These are phyloP conservation scores for Penicillium simplicissimum DNA, from an alignment of 495 filamentous ascomycete species.

Conservation along the genomic window DNA sequence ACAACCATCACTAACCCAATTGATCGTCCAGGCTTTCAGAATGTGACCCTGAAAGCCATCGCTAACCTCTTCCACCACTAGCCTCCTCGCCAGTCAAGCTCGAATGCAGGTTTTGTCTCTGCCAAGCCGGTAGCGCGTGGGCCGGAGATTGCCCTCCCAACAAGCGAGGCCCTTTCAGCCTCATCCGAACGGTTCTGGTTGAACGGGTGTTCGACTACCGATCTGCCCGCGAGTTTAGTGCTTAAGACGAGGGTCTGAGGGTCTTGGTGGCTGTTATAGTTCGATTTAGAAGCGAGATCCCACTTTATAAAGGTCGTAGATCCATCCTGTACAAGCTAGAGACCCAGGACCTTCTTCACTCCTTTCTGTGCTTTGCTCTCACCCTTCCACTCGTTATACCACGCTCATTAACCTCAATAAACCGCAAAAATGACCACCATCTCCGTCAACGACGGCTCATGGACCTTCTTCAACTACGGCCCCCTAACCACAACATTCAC, in stretches of 20 bases:
- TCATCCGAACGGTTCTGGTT: neutral
- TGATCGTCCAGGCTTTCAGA: neutral
- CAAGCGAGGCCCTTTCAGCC: neutral
- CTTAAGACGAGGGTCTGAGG: neutral
- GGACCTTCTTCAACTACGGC: neutral
- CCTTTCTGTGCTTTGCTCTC: neutral
- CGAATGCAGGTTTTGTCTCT: neutral
- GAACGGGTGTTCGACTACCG: neutral
- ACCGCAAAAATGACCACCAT: neutral
- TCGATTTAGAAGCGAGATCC: neutral
- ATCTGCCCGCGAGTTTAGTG: neutral
- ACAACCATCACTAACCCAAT: neutral
- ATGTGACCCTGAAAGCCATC: neutral
- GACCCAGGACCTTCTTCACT: too few species aligned
- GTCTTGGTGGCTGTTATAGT: neutral
- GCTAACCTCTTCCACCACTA: neutral
- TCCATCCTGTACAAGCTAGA: neutral
- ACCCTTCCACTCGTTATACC: neutral
- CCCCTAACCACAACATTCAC: neutral
- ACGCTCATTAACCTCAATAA: neutral
- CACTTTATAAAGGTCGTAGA: neutral
- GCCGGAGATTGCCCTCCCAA: neutral
- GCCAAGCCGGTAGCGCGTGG: neutral
- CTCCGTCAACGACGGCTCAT: neutral
- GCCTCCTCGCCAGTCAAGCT: neutral